phyloP scores from a whole-genome alignment of 805 yeast genomes.

The Metschnikowia cubensis region DNA sequence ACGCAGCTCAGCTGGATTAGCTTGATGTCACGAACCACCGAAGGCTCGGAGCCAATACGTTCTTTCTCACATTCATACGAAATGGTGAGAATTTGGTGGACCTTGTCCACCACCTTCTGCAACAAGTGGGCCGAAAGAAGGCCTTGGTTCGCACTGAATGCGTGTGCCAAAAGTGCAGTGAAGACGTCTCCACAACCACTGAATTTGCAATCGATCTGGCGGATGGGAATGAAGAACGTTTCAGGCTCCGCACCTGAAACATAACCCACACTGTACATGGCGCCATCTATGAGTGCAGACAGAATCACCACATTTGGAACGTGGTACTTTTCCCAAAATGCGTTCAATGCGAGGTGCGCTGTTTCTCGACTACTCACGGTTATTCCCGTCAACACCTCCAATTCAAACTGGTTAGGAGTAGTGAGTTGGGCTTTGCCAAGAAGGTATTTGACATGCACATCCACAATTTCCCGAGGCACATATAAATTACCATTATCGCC shows the following conservation, averaged over 20 bases:
- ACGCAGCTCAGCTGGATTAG: conserved; percentile 33
- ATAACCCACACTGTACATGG: conserved; percentile 41
- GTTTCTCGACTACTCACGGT: conserved; percentile 37
- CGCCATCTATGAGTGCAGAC: conserved; percentile 42
- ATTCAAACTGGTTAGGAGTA: conserved; percentile 90
- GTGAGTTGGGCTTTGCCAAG: conserved; percentile 51
- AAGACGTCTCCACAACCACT: conserved; percentile 77
- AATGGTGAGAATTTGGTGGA: conserved; percentile 26
- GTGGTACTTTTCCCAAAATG: conserved; percentile 42
- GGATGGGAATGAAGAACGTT: conserved; percentile 38
- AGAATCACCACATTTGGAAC: conserved; percentile 57
- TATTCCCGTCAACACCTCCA: conserved; percentile 60
- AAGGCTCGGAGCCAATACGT: conserved; percentile 16
- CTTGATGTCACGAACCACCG: conserved; percentile 31
- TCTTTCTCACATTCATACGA: conserved; percentile 22
- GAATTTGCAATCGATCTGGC: conserved; percentile 54
- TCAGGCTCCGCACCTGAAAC: conserved; percentile 3
- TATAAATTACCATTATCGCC: conserved; percentile 88
- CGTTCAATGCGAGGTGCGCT: conserved; percentile 35
- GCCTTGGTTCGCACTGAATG: conserved; percentile 29
- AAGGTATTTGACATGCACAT: conserved; percentile 52
- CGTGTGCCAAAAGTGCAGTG: conserved; percentile 55
- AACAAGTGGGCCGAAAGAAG: conserved; percentile 24
- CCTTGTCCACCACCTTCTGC: conserved; percentile 23
- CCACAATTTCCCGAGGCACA: conserved; percentile 56